These are phyloP conservation scores for Vitellaria paradoxa DNA, from an alignment of 179 eudicot genomes.

Conservation along the genomic window DNA sequence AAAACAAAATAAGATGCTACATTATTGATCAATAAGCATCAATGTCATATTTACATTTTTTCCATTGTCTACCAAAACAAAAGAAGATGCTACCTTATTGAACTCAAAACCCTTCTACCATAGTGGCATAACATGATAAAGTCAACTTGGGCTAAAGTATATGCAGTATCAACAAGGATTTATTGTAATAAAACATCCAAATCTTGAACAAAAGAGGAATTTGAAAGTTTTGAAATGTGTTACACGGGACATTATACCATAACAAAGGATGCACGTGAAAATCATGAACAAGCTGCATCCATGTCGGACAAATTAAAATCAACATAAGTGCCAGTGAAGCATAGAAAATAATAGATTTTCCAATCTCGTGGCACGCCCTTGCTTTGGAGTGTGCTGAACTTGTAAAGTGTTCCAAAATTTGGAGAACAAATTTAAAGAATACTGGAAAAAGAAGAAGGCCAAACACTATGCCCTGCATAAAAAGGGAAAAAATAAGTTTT, in stretches of 20 bases:
- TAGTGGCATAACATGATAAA: not conserved
- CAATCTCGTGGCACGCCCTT: slow-evolving; percentile 36
- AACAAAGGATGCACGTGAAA: slow-evolving; percentile 73
- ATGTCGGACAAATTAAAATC: slow-evolving; percentile 52
- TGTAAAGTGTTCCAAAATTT: slow-evolving; percentile 28
- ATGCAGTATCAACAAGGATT: not conserved
- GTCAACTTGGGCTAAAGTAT: not conserved
- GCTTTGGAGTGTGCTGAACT: slow-evolving; percentile 23
- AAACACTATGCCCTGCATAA: slow-evolving; percentile 70
- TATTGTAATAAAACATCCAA: not conserved
- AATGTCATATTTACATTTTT: not conserved
- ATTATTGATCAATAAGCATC: not conserved
- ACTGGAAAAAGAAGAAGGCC: slow-evolving; percentile 83
- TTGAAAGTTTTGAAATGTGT: not conserved
- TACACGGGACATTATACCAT: slow-evolving; percentile 45
- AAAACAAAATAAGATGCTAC: not conserved
- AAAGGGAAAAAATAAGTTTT: slow-evolving; percentile 8
- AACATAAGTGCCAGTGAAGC: slow-evolving; percentile 44
- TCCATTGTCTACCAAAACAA: not conserved
- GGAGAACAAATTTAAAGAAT: slow-evolving; percentile 42
- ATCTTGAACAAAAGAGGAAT: not conserved
- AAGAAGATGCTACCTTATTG: too few species aligned
- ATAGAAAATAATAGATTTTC: slow-evolving; percentile 61
- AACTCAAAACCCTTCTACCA: not conserved
- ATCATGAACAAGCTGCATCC: slow-evolving; percentile 79